These are phyloP conservation scores for Dryas drummondii DNA, from an alignment of 306 rosid genomes.

Conservation along the genomic window DNA sequence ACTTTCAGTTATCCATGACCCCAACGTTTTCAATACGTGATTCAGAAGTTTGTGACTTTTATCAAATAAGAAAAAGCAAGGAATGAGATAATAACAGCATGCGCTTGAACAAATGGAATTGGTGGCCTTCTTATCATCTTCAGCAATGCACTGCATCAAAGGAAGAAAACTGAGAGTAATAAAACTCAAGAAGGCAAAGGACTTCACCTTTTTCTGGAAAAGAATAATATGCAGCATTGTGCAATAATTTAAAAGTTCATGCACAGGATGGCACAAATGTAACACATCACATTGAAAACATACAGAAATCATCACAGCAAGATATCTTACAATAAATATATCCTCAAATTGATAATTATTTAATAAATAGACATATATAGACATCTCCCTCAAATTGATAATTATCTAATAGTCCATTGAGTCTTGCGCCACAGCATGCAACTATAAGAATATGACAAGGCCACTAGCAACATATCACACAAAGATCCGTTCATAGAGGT, in stretches of 20 bases:
- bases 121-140: constrained; percentile 31
- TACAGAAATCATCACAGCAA: neutral
- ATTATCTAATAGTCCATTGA: neutral
- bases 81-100: constrained; percentile 45
- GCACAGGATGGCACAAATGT: neutral
- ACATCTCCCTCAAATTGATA: neutral
- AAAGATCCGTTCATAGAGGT: neutral
- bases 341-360: neutral
- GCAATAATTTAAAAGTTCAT: neutral
- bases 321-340: neutral
- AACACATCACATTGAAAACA: neutral
- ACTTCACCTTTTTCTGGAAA: neutral
- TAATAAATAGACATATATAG: neutral
- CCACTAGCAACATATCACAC: neutral
- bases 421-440: neutral
- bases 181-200: constrained; percentile 1
- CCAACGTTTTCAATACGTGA: constrained; percentile 56
- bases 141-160: constrained; percentile 47
- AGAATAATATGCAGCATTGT: neutral
- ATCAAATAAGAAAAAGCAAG: constrained; percentile 72
- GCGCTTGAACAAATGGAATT: constrained; percentile 29
- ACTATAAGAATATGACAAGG: neutral
- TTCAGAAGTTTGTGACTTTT: constrained; percentile 56
- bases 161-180: constrained; percentile 14
- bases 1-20: constrained; percentile 40